Evolutionary conservation across 257 asterid genomes (phyloP).

Genomic region (Misopates orontium): DNA sequence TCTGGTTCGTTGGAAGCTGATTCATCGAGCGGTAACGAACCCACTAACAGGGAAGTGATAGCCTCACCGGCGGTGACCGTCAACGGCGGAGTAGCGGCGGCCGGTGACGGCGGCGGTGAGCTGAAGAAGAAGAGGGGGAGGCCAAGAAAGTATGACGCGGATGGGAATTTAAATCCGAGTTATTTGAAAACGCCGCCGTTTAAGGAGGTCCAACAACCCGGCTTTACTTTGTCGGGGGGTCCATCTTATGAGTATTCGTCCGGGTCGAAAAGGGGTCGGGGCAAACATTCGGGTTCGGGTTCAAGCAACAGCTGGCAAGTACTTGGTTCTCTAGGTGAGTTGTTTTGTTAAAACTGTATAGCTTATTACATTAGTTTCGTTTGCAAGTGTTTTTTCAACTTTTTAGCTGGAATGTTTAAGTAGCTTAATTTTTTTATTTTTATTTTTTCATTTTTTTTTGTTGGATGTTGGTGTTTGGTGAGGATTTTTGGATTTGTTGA

Average conservation of each 20-base stretch:
- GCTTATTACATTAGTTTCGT: too few relatives aligned
- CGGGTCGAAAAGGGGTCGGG: conserved; percentile 61
- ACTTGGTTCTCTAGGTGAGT: conserved; percentile 71
- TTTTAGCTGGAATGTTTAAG: too few relatives aligned
- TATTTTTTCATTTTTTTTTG: too few relatives aligned
- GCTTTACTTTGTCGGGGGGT: conserved; percentile 62
- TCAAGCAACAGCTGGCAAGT: conserved; percentile 43
- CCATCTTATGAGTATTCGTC: conserved; percentile 54
- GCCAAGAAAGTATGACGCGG: conserved; percentile 82
- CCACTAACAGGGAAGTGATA: conserved; percentile 33
- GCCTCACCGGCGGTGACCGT: conserved; percentile 30
- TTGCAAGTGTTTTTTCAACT: too few relatives aligned
- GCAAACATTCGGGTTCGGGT: conserved; percentile 47
- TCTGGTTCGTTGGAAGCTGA: conserved; percentile 55
- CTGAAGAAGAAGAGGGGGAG: conserved; percentile 84
- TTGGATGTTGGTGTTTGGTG: too few relatives aligned
- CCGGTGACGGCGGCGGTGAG: conserved; percentile 30
- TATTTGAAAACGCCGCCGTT: conserved; percentile 41
- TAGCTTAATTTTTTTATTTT: too few relatives aligned
- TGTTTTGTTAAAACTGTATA: too few relatives aligned
- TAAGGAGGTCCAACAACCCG: conserved; percentile 36
- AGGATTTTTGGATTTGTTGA: conserved; percentile 2
- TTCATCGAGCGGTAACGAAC: conserved; percentile 43
- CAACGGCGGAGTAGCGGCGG: conserved; percentile 33
- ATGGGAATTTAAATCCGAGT: conserved; percentile 70